Conservation (phyloP, 371 early-diverging fungal species). For the Chytridiales sp. region DNA sequence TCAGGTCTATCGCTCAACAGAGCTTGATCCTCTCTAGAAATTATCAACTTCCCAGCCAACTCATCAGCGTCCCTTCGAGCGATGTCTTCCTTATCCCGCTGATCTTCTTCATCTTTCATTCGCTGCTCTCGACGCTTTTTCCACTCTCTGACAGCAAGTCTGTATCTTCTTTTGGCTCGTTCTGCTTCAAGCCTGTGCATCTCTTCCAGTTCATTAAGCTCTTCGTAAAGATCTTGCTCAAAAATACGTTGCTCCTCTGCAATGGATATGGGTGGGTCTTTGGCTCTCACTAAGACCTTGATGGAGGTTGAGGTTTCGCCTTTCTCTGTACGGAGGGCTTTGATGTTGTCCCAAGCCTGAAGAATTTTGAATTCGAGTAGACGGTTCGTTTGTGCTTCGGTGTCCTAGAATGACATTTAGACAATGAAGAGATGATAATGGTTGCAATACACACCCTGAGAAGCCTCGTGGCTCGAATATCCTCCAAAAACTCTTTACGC, state of each 20-base stretch:
- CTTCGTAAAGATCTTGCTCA: conserved; percentile 27
- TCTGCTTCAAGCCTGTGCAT: conserved; percentile 26
- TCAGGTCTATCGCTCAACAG: conserved; percentile 19
- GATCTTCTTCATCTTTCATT: conserved; percentile 8
- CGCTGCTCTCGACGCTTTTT: conserved; percentile 11
- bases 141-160: conserved; percentile 14
- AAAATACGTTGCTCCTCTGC: conserved; percentile 25
- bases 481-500: conserved; percentile 21
- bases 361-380: conserved; percentile 47
- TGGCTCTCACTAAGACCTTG: conserved; percentile 24
- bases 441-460: conserved; percentile 23
- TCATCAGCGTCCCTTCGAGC: neutral
- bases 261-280: neutral
- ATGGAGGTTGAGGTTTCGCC: conserved; percentile 25
- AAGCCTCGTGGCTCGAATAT: conserved; percentile 32
- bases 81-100: neutral
- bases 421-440: neutral
- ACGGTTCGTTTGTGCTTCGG: conserved; percentile 45
- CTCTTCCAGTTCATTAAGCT: conserved; percentile 35
- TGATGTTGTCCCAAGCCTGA: conserved; percentile 43
- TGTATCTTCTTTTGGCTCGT: conserved; percentile 11
- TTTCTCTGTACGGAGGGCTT: conserved; percentile 23
- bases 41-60: conserved; percentile 1
- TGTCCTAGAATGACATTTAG: conserved; percentile 24
- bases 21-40: conserved; percentile 9